Conservation (phyloP, 2,329 filamentous ascomycete genomes). For the Aspergillus sp. region DNA sequence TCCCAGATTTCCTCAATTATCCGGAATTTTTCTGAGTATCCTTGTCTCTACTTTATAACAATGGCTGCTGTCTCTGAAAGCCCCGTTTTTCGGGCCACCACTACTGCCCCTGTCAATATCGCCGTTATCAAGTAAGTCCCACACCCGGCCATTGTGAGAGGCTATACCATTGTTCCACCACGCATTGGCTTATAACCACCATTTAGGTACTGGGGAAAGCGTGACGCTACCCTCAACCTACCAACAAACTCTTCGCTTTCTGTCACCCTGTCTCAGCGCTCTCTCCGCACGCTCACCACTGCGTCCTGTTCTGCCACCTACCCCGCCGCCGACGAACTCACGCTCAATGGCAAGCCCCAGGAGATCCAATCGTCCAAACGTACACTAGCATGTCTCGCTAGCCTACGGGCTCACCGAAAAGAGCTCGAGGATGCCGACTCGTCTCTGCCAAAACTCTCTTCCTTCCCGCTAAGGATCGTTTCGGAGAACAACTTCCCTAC, state of each 20-base stretch:
- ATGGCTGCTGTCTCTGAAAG: conserved; percentile 38
- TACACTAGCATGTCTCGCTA: conserved; percentile 91
- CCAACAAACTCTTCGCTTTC: conserved; percentile 97
- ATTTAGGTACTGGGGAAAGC: conserved; percentile 88
- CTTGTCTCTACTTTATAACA: conserved; percentile 9
- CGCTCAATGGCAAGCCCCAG: conserved; percentile 79
- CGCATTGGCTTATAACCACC: conserved; percentile 12
- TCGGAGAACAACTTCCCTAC: conserved; percentile 99
- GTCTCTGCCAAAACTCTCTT: conserved; percentile 77
- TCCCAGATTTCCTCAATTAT: not conserved
- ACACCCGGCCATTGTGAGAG: conserved; percentile 14
- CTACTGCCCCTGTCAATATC: conserved; percentile 96
- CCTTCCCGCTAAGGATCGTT: conserved; percentile 77
- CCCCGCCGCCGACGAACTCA: conserved; percentile 66
- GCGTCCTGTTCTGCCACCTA: conserved; percentile 81
- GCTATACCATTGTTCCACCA: not conserved
- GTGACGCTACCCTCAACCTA: conserved; percentile 88
- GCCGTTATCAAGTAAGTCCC: conserved; percentile 82
- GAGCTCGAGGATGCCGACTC: conserved; percentile 70
- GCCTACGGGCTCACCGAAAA: conserved; percentile 74
- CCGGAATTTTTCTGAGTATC: not conserved
- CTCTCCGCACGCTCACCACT: conserved; percentile 93
- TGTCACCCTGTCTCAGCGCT: conserved; percentile 90
- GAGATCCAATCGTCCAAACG: conserved; percentile 78
- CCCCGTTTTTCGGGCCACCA: conserved; percentile 82